A percentile compares a stretch with the other conserved stretches of the same genome.
These are phyloP conservation scores for Phenoliferia sp. DNA, from an alignment of 1,284 basidiomycete genomes.

Conservation along the genomic window DNA sequence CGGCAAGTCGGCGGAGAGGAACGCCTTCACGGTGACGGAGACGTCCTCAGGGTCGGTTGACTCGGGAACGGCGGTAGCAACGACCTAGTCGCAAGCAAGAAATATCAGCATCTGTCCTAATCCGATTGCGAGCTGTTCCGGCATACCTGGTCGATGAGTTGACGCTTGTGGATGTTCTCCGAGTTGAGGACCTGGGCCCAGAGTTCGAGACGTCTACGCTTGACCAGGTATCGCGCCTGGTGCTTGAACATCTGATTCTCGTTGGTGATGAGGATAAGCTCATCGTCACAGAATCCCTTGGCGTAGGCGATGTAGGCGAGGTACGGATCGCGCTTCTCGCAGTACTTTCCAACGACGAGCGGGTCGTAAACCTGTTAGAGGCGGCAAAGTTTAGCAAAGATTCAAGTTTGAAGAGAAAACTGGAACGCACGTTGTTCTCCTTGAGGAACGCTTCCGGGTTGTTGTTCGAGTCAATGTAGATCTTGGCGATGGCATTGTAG, in stretches of 20 bases:
- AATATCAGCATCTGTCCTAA: neutral
- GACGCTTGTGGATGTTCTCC: constrained; percentile 88
- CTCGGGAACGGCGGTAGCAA: constrained; percentile 92
- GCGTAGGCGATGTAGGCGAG: constrained; percentile 99
- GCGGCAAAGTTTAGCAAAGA: neutral
- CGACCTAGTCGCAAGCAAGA: constrained; percentile 52
- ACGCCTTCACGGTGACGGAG: constrained; percentile 96
- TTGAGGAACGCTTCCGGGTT: constrained; percentile 97
- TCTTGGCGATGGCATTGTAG: constrained; percentile 97
- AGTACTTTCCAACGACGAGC: constrained; percentile 95
- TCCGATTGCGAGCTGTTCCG: neutral
- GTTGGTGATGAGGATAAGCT: constrained; percentile 94
- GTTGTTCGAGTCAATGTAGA: constrained; percentile 97
- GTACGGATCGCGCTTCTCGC: constrained; percentile 97
- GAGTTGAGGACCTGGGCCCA: constrained; percentile 91
- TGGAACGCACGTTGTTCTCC: constrained; percentile 80
- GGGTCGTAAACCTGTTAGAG: constrained; percentile 79
- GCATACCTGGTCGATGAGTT: constrained; percentile 84
- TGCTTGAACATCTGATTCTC: constrained; percentile 99
- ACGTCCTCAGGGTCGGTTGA: constrained; percentile 98
- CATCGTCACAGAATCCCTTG: constrained; percentile 98
- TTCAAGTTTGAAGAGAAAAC: neutral
- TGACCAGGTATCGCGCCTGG: constrained; percentile 96
- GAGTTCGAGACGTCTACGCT: constrained; percentile 88
- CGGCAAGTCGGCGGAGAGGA: constrained; percentile 94